Base-by-base conservation (phyloP, 768 basidiomycete genomes). In the Kwoniella newhampshirensis region DNA sequence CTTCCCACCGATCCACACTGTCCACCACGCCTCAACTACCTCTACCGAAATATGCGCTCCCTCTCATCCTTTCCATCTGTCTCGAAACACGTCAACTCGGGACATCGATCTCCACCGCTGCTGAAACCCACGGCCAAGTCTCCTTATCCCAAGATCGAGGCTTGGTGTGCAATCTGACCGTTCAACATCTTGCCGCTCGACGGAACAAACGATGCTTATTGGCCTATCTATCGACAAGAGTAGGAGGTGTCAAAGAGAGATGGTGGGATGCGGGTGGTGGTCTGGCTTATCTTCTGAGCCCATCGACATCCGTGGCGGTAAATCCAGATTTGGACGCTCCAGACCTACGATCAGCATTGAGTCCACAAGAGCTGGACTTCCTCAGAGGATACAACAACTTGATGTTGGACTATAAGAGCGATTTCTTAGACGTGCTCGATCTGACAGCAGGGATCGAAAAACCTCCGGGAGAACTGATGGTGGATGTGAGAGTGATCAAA, bases 161-260 rank as follows among this genome's bases (percentile, higher is more conserved):
- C 2, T 67, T 81, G 54, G 76, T 81, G 20, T 80, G 81, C 18
- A 82, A 85, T 18, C 79, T 93, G 59, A 83, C 90, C 66, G 84
- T 97, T 69, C 86, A 88, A 73, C 90, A 94, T 77, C 89, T 93
- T 7, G 85, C 89, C 35, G 87, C 94, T 66, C 81, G 86, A 37
- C 85, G 92, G 60, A 96, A 98, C 81, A 96, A 94, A 75, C 87
- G 96, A n/a, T 91, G 90, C 74, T 81, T 98, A 3, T 83, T 97
- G 42, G 91, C 91, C 0, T 99, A 98, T 77, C 91, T 97, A 76
- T 79, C 83, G 23, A 90, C 92, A 78, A 83, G 94, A 53, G 77
- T 90, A 36, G 87, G 90, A 71, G 84, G 86, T 50, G 82, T 98
- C 50, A 83, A 86, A 56, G 86, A 91, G 69, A 82, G 89, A 80